phyloP scores from a whole-genome alignment of 306 rosid genomes.

The Vigna nakashimae region DNA sequence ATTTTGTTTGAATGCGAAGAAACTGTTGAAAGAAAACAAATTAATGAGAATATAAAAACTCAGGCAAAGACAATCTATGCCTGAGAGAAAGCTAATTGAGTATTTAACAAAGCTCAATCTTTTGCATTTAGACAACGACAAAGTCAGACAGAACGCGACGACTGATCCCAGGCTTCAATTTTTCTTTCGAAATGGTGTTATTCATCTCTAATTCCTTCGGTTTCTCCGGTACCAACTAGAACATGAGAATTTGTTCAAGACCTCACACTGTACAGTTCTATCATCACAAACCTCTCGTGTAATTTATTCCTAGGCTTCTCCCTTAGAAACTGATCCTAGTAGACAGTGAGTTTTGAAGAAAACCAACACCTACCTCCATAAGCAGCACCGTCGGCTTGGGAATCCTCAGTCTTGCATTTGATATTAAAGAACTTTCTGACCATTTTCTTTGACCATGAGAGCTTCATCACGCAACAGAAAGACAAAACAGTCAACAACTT shows the following conservation, averaged over 20 bases:
- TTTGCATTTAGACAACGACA: constrained; percentile 14
- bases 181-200: constrained; percentile 1
- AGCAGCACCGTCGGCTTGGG: constrained; percentile 71
- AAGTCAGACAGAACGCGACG: constrained; percentile 42
- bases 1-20: constrained; percentile 50
- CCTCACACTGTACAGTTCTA: constrained; percentile 22
- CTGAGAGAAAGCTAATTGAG: constrained; percentile 26
- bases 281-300: constrained; percentile 16
- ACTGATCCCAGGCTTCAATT: constrained; percentile 33
- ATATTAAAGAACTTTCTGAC: constrained; percentile 96
- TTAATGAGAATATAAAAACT: constrained; percentile 15
- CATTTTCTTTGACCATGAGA: constrained; percentile 99
- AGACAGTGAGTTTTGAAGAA: constrained; percentile 34
- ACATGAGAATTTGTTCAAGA: constrained; percentile 23
- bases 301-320: constrained; percentile 25
- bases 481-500: constrained; percentile 56
- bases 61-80: constrained; percentile 15
- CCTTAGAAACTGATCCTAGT: constrained; percentile 37
- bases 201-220: constrained; percentile 4
- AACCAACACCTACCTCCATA: constrained; percentile 70
- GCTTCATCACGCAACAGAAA: constrained; percentile 67
- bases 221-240: constrained; percentile 33
- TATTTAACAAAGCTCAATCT: constrained; percentile 9
- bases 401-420: constrained; percentile 85
- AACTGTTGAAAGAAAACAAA: constrained; percentile 25